Evolutionary conservation across 2,329 filamentous ascomycete species (phyloP), one percentile per base, ranked within the genome.

Genomic region (Botrytis hyacinthi): DNA sequence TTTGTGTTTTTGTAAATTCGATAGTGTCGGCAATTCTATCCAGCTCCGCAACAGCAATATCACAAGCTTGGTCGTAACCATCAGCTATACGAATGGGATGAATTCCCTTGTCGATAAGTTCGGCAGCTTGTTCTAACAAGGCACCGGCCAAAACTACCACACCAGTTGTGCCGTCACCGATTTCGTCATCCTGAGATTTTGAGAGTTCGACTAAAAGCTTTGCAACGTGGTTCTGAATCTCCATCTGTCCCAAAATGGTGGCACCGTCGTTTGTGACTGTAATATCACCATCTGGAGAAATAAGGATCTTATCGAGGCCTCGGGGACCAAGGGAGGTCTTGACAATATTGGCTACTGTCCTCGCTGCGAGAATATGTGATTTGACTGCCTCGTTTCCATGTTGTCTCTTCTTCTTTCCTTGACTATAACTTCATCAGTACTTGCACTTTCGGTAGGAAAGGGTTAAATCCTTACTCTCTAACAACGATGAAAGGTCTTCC

Each of bases 211-310:
- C 96, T 74, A 99, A 87, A 70, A 99, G 88, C 86, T 98, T 98
- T 76, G 96, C 96, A 76, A 99, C 94, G 84, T 98, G 95, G 87
- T 99, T 98, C 79, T 93, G 93, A 79, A 99, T 95, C 86, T 99
- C 96, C 96, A 99, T 99, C 88, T 97, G 94, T 80, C 93, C 92
- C 78, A 99, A 87, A 80, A 99, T 99, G 63, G 96, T 99, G 72
- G 97, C 97, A 80, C 96, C 96, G 85, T 99, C 96, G 86, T 99
- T 99, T 78, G 96, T 99, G 76, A 99, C 94, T 76, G 96, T 99
- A 83, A 99, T 99, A 84, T 99, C 96, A 83, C 96, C 96, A 83
- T 99, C 96, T 75, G 96, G 93, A 70, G 96, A 99, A 80, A 99
- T 99, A 79, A 99, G 89, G 82, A 99, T 99, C 87, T 99, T 99